Conservation (phyloP, 805 yeast genomes). For the Lachancea dasiensis region DNA sequence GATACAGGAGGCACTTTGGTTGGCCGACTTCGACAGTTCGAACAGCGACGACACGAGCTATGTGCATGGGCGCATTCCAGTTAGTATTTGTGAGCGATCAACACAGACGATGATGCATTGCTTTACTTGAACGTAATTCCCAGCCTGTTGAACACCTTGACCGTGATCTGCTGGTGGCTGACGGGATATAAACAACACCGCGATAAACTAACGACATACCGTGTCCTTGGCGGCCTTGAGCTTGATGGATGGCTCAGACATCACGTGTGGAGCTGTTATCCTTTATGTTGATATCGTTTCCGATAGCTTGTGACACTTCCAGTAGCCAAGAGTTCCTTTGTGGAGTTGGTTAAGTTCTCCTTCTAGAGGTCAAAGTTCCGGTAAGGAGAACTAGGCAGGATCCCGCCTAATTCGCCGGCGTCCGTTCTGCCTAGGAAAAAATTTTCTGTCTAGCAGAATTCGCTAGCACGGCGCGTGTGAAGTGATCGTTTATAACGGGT, state of each 20-base stretch:
- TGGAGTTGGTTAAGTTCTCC: constrained; percentile 1
- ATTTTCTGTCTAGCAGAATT: constrained; percentile 4
- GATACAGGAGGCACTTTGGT: constrained; percentile 74
- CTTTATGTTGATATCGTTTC: constrained; percentile 6
- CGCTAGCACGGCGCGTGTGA: neutral
- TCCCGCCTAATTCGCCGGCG: constrained; percentile 7
- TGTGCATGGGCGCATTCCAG: constrained; percentile 12
- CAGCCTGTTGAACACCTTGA: too few relatives aligned
- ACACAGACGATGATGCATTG: too few relatives aligned
- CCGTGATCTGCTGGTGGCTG: neutral
- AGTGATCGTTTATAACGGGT: neutral
- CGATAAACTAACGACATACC: constrained; percentile 24
- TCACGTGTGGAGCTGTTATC: constrained; percentile 10
- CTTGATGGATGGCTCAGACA: constrained; percentile 31
- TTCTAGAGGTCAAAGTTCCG: constrained; percentile 3
- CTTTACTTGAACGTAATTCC: too few relatives aligned
- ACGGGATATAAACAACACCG: too few relatives aligned
- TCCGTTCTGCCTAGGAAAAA: constrained; percentile 6
- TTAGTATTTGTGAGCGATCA: neutral
- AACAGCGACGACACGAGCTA: constrained; percentile 73
- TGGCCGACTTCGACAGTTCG: constrained; percentile 81
- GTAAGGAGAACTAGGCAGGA: constrained; percentile 4
- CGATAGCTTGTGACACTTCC: constrained; percentile 1
- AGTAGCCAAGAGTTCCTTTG: too few relatives aligned
- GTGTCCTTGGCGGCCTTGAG: constrained; percentile 35